A percentile compares a stretch with the other conserved stretches of the same genome.
phyloP scores from a whole-genome alignment of 805 yeast genomes.

The Lipomyces orientalis region DNA sequence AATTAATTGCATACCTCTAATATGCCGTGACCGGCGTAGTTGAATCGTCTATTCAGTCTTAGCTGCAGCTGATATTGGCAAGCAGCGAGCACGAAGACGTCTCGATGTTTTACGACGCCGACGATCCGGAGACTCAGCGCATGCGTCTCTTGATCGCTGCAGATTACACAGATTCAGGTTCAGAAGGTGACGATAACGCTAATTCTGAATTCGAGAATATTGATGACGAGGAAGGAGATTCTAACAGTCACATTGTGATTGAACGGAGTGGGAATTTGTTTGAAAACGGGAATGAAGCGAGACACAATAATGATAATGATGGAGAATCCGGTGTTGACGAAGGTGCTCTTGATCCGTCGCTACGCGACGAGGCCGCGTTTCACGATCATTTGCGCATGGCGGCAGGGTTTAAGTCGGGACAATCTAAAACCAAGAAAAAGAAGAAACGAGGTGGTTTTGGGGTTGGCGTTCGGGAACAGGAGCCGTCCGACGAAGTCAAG shows the following conservation, averaged over 20 bases:
- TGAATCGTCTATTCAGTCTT: neutral
- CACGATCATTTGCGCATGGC: conserved; percentile 24
- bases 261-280: neutral
- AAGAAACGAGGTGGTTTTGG: conserved; percentile 13
- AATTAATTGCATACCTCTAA: neutral
- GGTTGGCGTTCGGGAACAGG: conserved; percentile 27
- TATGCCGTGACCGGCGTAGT: neutral
- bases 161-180: conserved; percentile 25
- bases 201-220: conserved; percentile 36
- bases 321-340: conserved; percentile 5
- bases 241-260: neutral
- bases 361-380: conserved; percentile 9
- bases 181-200: conserved; percentile 25
- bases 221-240: conserved; percentile 33
- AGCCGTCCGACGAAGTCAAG: conserved; percentile 66
- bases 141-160: conserved; percentile 31
- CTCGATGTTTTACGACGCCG: conserved; percentile 23
- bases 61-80: neutral
- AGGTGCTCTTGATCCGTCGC: conserved; percentile 15
- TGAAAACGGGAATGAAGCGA: conserved; percentile 37
- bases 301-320: conserved; percentile 30
- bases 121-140: conserved; percentile 30
- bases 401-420: conserved; percentile 19
- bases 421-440: conserved; percentile 5
- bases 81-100: neutral